phyloP scores from a whole-genome alignment of 768 basidiomycete species.

The Coprinopsis cinerea region DNA sequence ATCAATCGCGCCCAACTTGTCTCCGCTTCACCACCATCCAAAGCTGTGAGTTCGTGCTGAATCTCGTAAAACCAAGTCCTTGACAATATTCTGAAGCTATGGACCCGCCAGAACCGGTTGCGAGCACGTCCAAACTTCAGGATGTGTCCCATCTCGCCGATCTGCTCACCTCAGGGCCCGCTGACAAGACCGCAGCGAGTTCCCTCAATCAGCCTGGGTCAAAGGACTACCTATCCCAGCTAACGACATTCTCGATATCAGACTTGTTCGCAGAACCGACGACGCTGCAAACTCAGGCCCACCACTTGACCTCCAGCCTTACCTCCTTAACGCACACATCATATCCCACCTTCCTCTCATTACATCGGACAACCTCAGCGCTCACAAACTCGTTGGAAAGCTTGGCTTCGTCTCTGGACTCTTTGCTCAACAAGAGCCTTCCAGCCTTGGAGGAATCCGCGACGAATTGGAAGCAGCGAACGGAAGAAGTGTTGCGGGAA shows the following conservation, averaged over 20 bases:
- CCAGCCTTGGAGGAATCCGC: conserved; percentile 75
- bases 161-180: conserved; percentile 25
- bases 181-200: conserved; percentile 18
- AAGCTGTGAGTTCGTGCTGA: neutral
- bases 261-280: conserved; percentile 72
- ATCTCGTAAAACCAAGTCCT: no score
- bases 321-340: conserved; percentile 88
- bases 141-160: conserved; percentile 28
- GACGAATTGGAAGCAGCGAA: conserved; percentile 62
- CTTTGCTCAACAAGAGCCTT: conserved; percentile 59
- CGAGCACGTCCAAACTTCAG: conserved; percentile 22
- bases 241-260: conserved; percentile 60
- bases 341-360: conserved; percentile 87
- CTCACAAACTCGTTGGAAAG: conserved; percentile 68
- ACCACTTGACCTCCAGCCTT: conserved; percentile 83
- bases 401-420: conserved; percentile 67
- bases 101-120: conserved; percentile 7
- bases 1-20: neutral
- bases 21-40: neutral
- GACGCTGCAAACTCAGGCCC: conserved; percentile 73
- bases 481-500: conserved; percentile 68
- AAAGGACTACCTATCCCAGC: conserved; percentile 54
- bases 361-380: conserved; percentile 73
- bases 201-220: conserved; percentile 24
- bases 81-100: conserved; percentile 7